Evolutionary conservation across 1,284 basidiomycete genomes (phyloP).

Genomic region (Irpex rosettiformis): DNA sequence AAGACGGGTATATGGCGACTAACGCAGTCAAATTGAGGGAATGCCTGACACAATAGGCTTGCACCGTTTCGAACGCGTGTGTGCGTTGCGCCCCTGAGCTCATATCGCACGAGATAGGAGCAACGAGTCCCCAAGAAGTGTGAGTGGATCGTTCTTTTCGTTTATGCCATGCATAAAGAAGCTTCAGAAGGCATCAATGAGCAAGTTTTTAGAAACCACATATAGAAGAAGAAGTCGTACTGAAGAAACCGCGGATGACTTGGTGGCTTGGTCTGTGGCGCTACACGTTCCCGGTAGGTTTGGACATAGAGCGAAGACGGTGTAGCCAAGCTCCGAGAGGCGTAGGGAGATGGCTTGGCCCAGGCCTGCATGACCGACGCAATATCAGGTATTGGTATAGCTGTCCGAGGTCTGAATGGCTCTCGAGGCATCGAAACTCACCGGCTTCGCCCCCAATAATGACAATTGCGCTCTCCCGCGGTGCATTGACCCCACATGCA

Average conservation of each 20-base stretch:
- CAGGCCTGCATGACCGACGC: slow-evolving; percentile 22
- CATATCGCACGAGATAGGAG: slow-evolving; percentile 30
- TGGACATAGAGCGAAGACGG: slow-evolving; percentile 31
- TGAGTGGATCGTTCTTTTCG: slow-evolving; percentile 27
- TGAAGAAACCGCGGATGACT: slow-evolving; percentile 24
- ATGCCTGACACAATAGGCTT: slow-evolving; percentile 29
- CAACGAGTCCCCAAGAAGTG: slow-evolving; percentile 30
- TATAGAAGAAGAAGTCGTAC: slow-evolving; percentile 19
- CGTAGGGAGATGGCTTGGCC: slow-evolving; percentile 27
- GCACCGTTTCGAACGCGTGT: slow-evolving; percentile 30
- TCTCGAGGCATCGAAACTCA: slow-evolving; percentile 14
- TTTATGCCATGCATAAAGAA: slow-evolving; percentile 34
- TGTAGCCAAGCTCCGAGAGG: slow-evolving; percentile 32
- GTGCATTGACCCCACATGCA: slow-evolving; percentile 22
- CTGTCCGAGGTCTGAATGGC: background rate
- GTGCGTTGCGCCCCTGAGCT: slow-evolving; percentile 26
- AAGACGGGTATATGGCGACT: slow-evolving; percentile 21
- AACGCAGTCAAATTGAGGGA: slow-evolving; percentile 29
- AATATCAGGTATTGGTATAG: slow-evolving; percentile 1
- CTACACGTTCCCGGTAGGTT: slow-evolving; percentile 14
- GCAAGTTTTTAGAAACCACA: slow-evolving; percentile 3
- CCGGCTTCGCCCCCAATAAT: slow-evolving; percentile 29
- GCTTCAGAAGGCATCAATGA: slow-evolving; percentile 17
- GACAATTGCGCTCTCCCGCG: slow-evolving; percentile 27
- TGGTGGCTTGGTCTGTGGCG: slow-evolving; percentile 5